Evolutionary conservation across 2,329 filamentous ascomycete species (phyloP).

Genomic region (Epichloe hybrida): DNA sequence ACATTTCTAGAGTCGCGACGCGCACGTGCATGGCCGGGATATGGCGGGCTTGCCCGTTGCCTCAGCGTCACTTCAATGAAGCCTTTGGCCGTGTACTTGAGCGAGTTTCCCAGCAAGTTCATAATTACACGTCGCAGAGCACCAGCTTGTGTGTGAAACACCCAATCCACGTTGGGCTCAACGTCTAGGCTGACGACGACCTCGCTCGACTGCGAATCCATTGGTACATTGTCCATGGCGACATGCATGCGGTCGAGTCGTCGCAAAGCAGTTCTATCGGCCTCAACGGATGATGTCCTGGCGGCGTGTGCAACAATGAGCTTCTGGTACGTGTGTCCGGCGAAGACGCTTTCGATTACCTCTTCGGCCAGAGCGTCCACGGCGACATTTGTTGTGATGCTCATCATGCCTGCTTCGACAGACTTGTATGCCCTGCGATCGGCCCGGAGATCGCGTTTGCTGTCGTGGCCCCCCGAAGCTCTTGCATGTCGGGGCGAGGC

Average conservation of each 20-base stretch:
- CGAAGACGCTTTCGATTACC: conserved; percentile 32
- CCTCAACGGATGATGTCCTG: background rate
- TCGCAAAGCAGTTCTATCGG: conserved; percentile 5
- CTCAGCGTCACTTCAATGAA: conserved; percentile 14
- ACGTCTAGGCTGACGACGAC: conserved; percentile 21
- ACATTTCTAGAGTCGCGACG: conserved; percentile 9
- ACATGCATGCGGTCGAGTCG: conserved; percentile 27
- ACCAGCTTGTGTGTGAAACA: conserved; percentile 42
- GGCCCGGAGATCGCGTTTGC: background rate
- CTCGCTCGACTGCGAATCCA: conserved; percentile 9
- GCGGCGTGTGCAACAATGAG: conserved; percentile 9
- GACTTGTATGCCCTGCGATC: background rate
- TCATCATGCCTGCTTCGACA: conserved; percentile 7
- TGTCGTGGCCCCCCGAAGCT: background rate
- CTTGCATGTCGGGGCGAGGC: background rate
- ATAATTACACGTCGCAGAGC: conserved; percentile 40
- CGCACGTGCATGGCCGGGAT: background rate
- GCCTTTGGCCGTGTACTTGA: conserved; percentile 41
- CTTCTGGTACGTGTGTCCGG: conserved; percentile 28
- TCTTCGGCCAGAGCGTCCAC: conserved; percentile 31
- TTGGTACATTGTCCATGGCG: conserved; percentile 12
- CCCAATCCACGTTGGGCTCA: conserved; percentile 40
- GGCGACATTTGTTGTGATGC: conserved; percentile 13
- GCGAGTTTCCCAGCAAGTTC: conserved; percentile 48
- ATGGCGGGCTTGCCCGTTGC: conserved; percentile 10